phyloP scores from a whole-genome alignment of 352 stramenopile species.

The Phytophthora europaea region DNA sequence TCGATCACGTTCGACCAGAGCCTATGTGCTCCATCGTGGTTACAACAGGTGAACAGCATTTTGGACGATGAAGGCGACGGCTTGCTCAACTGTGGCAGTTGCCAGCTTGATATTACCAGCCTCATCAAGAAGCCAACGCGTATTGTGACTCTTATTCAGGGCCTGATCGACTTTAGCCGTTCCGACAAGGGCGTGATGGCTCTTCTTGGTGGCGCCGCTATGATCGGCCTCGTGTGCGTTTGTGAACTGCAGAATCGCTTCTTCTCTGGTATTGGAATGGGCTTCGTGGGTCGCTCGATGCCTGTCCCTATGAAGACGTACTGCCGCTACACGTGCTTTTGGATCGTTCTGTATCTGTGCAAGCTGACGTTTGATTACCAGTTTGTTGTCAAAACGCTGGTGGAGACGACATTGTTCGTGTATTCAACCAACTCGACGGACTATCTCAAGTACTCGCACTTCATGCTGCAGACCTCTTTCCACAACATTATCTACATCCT shows the following conservation, averaged over 20 bases:
- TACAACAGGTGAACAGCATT: conserved; percentile 54
- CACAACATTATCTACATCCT: conserved; percentile 88
- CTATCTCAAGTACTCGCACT: conserved; percentile 85
- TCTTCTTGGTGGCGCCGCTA: conserved; percentile 55
- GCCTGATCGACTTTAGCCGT: conserved; percentile 58
- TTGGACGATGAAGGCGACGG: conserved; percentile 61
- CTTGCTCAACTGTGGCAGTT: conserved; percentile 77
- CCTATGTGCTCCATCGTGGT: conserved; percentile 62
- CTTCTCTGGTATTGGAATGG: conserved; percentile 79
- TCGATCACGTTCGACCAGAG: conserved; percentile 63
- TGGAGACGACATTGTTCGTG: conserved; percentile 89
- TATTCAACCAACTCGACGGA: conserved; percentile 73
- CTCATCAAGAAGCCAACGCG: conserved; percentile 56
- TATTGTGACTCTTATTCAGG: conserved; percentile 61
- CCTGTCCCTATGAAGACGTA: conserved; percentile 80
- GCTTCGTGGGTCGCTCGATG: conserved; percentile 81
- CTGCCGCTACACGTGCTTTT: conserved; percentile 88
- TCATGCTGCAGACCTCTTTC: conserved; percentile 83
- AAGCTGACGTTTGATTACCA: conserved; percentile 91
- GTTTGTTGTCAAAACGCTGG: conserved; percentile 84
- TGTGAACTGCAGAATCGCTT: conserved; percentile 80
- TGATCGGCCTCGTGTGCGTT: conserved; percentile 69
- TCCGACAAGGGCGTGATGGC: conserved; percentile 44
- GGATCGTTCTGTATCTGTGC: conserved; percentile 75
- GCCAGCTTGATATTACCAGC: conserved; percentile 77